These are phyloP conservation scores for Phoma herbarum DNA, from an alignment of 2,329 filamentous ascomycete species.

Conservation along the genomic window DNA sequence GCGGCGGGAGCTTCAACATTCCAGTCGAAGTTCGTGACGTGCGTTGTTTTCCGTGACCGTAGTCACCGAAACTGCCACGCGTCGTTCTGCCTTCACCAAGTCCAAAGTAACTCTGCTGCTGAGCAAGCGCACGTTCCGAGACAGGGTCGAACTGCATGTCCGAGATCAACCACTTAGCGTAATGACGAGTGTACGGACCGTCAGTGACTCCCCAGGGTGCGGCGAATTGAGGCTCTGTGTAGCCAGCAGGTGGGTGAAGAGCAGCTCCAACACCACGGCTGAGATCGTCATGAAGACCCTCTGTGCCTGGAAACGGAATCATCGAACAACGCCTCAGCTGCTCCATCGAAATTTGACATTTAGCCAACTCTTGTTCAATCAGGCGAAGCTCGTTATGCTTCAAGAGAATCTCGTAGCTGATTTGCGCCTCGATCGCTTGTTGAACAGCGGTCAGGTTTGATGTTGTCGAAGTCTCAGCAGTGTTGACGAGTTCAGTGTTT, in stretches of 20 bases:
- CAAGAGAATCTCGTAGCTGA: constrained; percentile 88
- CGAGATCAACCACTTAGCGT: constrained; percentile 92
- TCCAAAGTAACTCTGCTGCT: constrained; percentile 51
- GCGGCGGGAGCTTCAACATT: constrained; percentile 53
- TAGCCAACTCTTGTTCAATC: constrained; percentile 95
- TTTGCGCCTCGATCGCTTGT: constrained; percentile 82
- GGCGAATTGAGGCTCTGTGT: constrained; percentile 76
- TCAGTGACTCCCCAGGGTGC: constrained; percentile 90
- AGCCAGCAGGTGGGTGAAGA: constrained; percentile 68
- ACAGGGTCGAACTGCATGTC: constrained; percentile 80
- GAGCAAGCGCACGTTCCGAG: constrained; percentile 48
- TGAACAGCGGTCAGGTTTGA: constrained; percentile 62
- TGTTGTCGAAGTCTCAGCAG: constrained; percentile 37
- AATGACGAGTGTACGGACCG: constrained; percentile 93
- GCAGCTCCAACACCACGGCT: constrained; percentile 78
- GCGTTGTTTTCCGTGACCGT: constrained; percentile 59
- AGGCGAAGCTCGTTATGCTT: constrained; percentile 95
- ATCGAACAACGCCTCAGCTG: constrained; percentile 91
- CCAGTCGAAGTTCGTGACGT: constrained; percentile 67
- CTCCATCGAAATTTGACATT: constrained; percentile 92
- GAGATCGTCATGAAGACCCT: constrained; percentile 72
- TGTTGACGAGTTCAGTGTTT: constrained; percentile 36
- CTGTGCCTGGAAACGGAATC: constrained; percentile 83
- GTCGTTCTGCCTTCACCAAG: constrained; percentile 76
- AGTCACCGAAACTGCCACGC: constrained; percentile 74